Base-by-base conservation (phyloP, 2,329 filamentous ascomycete genomes). In the Ophiobolus disseminans region DNA sequence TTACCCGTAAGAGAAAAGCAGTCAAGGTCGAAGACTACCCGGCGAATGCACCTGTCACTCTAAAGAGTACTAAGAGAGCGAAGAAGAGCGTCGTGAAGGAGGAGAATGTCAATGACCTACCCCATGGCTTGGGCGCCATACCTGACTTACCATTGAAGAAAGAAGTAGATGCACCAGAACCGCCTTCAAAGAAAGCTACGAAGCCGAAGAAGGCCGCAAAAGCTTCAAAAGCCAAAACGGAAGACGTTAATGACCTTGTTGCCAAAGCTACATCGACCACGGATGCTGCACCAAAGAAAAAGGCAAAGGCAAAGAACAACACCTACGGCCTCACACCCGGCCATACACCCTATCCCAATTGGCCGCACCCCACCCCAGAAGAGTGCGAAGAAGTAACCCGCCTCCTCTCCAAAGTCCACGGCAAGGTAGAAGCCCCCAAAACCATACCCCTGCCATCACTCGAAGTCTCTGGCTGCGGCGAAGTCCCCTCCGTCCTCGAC, bases 321-420 rank as follows among this genome's bases (percentile, higher is more conserved):
- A 69, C 72, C 37, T 78, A 78, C 46, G 75, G 77, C 10, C 68
- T 81, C 20, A 78, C 73, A 8, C 76, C 76, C 10, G 78, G 78
- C 19, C 53, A 71, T 42, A 81, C 84, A 1, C 90, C 90, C 0
- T 95, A 87, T 56, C 88, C 89, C 0, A 78, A 86, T 47, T 87
- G 84, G 69, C 60, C 70, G 2, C 81, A 79, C 45, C 90, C 90
- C 0, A 91, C 86, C 0, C 62, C 78, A 0, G 82, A 85, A 40
- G 84, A 90, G 59, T 92, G 89, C 65, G 79, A 86, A 54, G 80
- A 87, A 60, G 87, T 93, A 4, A 82, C 85, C 45, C 74, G 77
- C 1, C 75, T 93, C 2, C 80, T 95, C 0, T 81, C 84, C 1
- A 77, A 78, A 10, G 69, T 84, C 0, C 89, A 95, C 62, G 88